Conservation (phyloP, 345 rosid genomes). For the Syzygium aqueum region DNA sequence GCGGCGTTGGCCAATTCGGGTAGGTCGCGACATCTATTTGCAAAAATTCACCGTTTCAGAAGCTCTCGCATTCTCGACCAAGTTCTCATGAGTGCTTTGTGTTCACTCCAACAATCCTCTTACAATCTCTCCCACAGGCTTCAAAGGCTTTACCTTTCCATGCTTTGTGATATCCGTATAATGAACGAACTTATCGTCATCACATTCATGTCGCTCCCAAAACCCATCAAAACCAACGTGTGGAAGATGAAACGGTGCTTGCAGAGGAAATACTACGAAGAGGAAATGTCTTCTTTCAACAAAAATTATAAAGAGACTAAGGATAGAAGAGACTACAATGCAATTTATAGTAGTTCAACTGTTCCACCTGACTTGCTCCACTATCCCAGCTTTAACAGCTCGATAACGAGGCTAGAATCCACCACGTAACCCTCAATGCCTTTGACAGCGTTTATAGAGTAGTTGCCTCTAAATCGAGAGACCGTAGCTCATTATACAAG, state of each 20-base stretch:
- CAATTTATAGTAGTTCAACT: background rate
- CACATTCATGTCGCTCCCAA: too few relatives aligned
- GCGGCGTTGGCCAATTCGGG: too few relatives aligned
- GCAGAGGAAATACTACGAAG: background rate
- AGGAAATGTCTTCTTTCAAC: background rate
- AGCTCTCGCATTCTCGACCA: background rate
- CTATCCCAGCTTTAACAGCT: background rate
- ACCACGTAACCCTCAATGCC: background rate
- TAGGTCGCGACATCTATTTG: too few relatives aligned
- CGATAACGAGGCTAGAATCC: background rate
- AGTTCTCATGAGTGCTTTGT: background rate
- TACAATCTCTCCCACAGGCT: background rate
- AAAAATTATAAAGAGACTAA: background rate
- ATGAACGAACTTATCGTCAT: background rate
- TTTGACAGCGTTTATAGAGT: background rate
- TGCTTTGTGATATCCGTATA: background rate
- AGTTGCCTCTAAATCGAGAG: background rate
- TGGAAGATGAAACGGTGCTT: background rate
- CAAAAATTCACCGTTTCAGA: background rate
- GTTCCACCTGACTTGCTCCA: background rate
- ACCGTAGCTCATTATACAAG: background rate
- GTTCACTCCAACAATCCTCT: background rate
- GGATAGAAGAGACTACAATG: background rate
- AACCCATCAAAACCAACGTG: background rate
- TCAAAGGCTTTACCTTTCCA: background rate